Evolutionary conservation across 768 basidiomycete genomes (phyloP).

Genomic region (Panaeolus cyanescens): DNA sequence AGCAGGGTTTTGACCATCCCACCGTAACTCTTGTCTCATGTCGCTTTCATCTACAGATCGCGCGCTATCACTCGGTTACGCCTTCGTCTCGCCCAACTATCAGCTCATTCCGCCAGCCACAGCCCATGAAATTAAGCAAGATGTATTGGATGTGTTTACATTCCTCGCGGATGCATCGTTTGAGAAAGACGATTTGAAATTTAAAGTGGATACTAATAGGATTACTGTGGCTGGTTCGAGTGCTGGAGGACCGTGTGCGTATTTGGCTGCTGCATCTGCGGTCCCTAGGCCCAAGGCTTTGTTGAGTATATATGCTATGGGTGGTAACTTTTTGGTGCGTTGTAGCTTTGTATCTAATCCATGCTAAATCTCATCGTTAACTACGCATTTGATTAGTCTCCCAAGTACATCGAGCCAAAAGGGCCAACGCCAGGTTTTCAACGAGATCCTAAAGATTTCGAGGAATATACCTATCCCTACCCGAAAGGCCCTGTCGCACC

Average conservation of each 20-base stretch:
- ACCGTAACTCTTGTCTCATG: not conserved
- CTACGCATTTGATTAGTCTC: conserved; percentile 38
- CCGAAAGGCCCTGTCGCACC: conserved; percentile 16
- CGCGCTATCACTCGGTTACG: conserved; percentile 44
- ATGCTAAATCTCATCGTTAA: not conserved
- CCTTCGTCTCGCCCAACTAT: conserved; percentile 67
- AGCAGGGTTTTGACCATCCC: not conserved
- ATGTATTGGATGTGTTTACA: conserved; percentile 55
- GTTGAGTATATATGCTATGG: conserved; percentile 62
- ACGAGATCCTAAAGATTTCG: conserved; percentile 52
- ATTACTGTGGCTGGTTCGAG: conserved; percentile 60
- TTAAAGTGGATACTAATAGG: conserved; percentile 43
- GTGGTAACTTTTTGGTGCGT: conserved; percentile 57
- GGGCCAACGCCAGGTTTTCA: conserved; percentile 44
- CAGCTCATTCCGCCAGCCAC: conserved; percentile 55
- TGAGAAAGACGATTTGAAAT: not conserved
- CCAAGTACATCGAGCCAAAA: conserved; percentile 53
- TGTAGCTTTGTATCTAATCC: too few relatives aligned
- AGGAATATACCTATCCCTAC: conserved; percentile 48
- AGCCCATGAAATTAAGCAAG: conserved; percentile 59
- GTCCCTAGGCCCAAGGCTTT: conserved; percentile 48
- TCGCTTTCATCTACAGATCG: conserved; percentile 37
- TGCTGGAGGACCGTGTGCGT: conserved; percentile 64
- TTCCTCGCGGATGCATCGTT: conserved; percentile 36
- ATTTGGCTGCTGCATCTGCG: conserved; percentile 59